phyloP scores from a whole-genome alignment of 371 early-diverging fungal species.

The Apophysomyces sp. region DNA sequence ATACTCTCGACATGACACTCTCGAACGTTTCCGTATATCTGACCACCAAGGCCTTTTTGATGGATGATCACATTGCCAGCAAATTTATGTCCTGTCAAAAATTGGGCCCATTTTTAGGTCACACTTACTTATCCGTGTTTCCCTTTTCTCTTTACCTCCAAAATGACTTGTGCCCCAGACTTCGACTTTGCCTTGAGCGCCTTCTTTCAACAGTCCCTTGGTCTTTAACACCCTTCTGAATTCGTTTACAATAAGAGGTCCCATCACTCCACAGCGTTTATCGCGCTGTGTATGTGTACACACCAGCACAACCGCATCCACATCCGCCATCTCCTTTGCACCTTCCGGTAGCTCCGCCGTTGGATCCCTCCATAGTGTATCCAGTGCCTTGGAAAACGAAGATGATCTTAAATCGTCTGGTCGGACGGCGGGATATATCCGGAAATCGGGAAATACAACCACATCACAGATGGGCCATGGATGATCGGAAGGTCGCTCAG shows the following conservation, averaged over 20 bases:
- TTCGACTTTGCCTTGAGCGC: constrained; percentile 21
- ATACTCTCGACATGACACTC: constrained; percentile 43
- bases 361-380: constrained; percentile 28
- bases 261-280: constrained; percentile 44
- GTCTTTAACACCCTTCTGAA: constrained; percentile 27
- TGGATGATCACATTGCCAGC: constrained; percentile 54
- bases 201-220: constrained; percentile 17
- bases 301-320: constrained; percentile 39
- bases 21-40: constrained; percentile 52
- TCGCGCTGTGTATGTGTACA: constrained; percentile 48
- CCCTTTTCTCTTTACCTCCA: constrained; percentile 46
- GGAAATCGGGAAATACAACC: constrained; percentile 43
- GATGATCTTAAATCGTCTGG: constrained; percentile 6
- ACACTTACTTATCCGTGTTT: too few species aligned
- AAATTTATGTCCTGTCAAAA: constrained; percentile 51
- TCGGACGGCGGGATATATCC: constrained; percentile 16
- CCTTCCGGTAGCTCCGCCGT: constrained; percentile 1
- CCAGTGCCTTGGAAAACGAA: constrained; percentile 14
- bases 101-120: neutral
- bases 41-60: constrained; percentile 43
- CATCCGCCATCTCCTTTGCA: neutral
- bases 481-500: constrained; percentile 18
- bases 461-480: constrained; percentile 25
- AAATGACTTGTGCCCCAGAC: constrained; percentile 51
- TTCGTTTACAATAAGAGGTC: constrained; percentile 40